Evolutionary conservation across 345 rosid species (phyloP).

Genomic region (Eucalyptus shirleyi): DNA sequence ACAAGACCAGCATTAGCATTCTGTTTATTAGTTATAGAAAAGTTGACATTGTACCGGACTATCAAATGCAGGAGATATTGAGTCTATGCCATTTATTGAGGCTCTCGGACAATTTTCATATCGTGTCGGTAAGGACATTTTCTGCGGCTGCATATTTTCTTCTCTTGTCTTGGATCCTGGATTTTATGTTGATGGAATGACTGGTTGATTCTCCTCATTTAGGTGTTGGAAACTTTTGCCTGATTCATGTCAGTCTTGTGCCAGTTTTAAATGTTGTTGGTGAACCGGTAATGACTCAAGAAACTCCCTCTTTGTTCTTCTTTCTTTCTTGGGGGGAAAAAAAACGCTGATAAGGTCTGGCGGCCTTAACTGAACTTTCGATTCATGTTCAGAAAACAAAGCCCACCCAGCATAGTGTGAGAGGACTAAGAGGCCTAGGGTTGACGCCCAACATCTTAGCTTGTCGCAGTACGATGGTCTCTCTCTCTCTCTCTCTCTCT

Average conservation of each 20-base stretch:
- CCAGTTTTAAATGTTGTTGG: constrained; percentile 96
- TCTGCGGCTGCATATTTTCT: neutral
- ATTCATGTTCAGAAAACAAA: constrained; percentile 64
- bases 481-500: neutral
- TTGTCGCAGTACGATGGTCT: constrained; percentile 83
- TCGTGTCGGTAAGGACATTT: constrained; percentile 61
- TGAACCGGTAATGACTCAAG: constrained; percentile 53
- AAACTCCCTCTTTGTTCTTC: neutral
- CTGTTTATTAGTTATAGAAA: neutral
- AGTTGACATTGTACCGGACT: neutral
- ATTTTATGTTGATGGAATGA: neutral
- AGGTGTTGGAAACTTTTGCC: constrained; percentile 89
- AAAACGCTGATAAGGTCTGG: neutral
- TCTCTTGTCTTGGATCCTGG: neutral
- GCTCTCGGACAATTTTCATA: constrained; percentile 94
- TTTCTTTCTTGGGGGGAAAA: neutral
- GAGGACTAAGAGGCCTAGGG: constrained; percentile 78
- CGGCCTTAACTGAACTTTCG: neutral
- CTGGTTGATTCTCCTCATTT: constrained; percentile 3
- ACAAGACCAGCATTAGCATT: neutral
- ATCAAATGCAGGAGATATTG: constrained; percentile 77
- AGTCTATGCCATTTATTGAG: constrained; percentile 96
- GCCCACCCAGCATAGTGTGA: constrained; percentile 96
- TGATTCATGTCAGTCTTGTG: constrained; percentile 97
- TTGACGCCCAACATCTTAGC: constrained; percentile 82